Percentiles rank a stretch among this genome's conserved stretches.
These are phyloP conservation scores for Corylus americana DNA, from an alignment of 306 rosid species.

Conservation along the genomic window DNA sequence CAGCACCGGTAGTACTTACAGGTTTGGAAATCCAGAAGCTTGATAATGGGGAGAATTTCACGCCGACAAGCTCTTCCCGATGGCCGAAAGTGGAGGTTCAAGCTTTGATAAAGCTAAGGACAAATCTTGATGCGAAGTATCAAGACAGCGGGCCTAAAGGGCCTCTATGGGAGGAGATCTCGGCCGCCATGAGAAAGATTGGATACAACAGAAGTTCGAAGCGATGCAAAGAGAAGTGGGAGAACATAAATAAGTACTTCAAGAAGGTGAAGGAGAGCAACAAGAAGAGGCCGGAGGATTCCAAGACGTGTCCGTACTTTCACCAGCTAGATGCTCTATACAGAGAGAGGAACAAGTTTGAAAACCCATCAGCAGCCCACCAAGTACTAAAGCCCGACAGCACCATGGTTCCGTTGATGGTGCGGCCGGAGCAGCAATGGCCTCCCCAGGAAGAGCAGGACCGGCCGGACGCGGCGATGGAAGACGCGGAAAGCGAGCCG, in stretches of 20 bases:
- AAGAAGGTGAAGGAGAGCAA: slow-evolving; percentile 93
- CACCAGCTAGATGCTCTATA: slow-evolving; percentile 72
- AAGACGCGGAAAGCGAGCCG: slow-evolving; percentile 32
- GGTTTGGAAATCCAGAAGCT: slow-evolving; percentile 32
- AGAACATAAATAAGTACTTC: slow-evolving; percentile 96
- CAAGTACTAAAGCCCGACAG: slow-evolving; percentile 32
- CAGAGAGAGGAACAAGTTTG: slow-evolving; percentile 51
- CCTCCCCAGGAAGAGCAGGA: slow-evolving; percentile 47
- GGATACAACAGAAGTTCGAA: slow-evolving; percentile 78
- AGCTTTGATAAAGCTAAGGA: slow-evolving; percentile 63
- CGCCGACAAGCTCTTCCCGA: slow-evolving; percentile 52
- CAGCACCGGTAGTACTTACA: not conserved
- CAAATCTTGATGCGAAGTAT: slow-evolving; percentile 62
- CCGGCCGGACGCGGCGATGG: slow-evolving; percentile 30
- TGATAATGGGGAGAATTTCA: slow-evolving; percentile 36
- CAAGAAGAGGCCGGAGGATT: slow-evolving; percentile 80
- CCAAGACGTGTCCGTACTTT: slow-evolving; percentile 91
- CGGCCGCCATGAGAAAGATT: slow-evolving; percentile 56
- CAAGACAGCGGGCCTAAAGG: slow-evolving; percentile 87
- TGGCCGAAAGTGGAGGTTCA: slow-evolving; percentile 90
- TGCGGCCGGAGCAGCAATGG: slow-evolving; percentile 95
- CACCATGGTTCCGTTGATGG: slow-evolving; percentile 68
- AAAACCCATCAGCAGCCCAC: not conserved
- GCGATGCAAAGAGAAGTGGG: slow-evolving; percentile 98
- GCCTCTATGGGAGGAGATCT: slow-evolving; percentile 91